Percentiles rank a stretch among this genome's conserved stretches.
phyloP scores from a whole-genome alignment of 2,329 filamentous ascomycete species.

The Ascochyta clinopodiicola region DNA sequence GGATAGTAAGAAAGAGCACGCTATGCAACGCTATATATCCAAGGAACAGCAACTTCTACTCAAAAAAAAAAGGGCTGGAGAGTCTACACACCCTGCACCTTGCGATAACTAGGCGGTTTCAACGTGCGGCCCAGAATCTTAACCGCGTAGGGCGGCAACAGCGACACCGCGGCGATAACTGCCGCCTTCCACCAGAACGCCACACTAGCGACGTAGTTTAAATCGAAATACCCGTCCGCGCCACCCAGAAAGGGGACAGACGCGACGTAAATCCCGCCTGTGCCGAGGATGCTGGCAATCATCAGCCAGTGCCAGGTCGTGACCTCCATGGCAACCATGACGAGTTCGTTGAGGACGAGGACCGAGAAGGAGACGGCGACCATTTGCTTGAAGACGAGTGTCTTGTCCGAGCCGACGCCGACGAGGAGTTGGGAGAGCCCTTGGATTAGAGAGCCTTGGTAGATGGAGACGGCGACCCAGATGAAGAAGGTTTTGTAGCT shows the following conservation, averaged over 20 bases:
- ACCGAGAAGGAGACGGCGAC: slow-evolving; percentile 91
- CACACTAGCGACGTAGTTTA: slow-evolving; percentile 76
- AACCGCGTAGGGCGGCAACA: slow-evolving; percentile 85
- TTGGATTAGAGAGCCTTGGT: slow-evolving; percentile 95
- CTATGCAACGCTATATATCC: too few relatives aligned
- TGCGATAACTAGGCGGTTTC: slow-evolving; percentile 92
- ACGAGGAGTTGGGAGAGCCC: slow-evolving; percentile 90
- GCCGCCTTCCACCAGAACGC: slow-evolving; percentile 88
- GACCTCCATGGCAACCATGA: slow-evolving; percentile 97
- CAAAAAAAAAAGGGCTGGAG: too few relatives aligned
- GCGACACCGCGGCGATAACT: slow-evolving; percentile 78
- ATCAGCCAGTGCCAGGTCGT: slow-evolving; percentile 97
- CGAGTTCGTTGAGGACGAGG: slow-evolving; percentile 88
- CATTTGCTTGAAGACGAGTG: slow-evolving; percentile 62
- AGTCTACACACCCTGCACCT: slow-evolving; percentile 74
- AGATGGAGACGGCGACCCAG: slow-evolving; percentile 94
- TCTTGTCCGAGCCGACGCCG: slow-evolving; percentile 62
- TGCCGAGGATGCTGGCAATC: slow-evolving; percentile 83
- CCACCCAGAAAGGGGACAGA: slow-evolving; percentile 83
- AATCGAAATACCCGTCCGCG: slow-evolving; percentile 74
- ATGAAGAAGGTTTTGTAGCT: slow-evolving; percentile 95
- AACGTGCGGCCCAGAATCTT: slow-evolving; percentile 85
- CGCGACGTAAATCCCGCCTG: slow-evolving; percentile 78
- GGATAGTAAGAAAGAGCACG: too few relatives aligned
- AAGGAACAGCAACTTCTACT: too few relatives aligned